These are phyloP conservation scores for Saprolegnia parasitica DNA, from an alignment of 352 stramenopile species.

Conservation along the genomic window DNA sequence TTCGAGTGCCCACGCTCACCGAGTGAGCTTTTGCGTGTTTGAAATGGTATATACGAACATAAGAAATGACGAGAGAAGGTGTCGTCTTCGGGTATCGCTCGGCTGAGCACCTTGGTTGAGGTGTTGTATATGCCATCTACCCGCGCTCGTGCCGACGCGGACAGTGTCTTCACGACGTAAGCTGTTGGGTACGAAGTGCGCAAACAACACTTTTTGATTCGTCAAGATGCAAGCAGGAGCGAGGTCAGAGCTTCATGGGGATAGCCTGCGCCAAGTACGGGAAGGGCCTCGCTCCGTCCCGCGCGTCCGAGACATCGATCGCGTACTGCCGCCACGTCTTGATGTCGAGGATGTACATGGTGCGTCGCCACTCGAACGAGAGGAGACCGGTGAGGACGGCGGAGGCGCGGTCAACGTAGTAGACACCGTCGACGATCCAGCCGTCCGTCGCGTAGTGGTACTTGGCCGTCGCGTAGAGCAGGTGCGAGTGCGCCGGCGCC, in stretches of 20 bases:
- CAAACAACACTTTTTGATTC: no score
- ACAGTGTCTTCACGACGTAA: no score
- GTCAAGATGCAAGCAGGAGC: no score
- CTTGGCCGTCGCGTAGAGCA: slow-evolving; percentile 24
- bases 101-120: no score
- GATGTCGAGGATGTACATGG: slow-evolving; percentile 25
- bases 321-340: slow-evolving; percentile 22
- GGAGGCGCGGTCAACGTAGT: slow-evolving; percentile 20
- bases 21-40: no score
- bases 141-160: no score
- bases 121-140: no score
- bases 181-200: no score
- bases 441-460: slow-evolving; percentile 10
- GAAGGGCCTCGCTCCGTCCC: not conserved
- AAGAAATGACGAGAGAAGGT: no score
- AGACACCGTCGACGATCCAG: slow-evolving; percentile 11
- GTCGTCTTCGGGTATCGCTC: no score
- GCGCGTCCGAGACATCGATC: not conserved
- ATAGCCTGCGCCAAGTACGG: not conserved
- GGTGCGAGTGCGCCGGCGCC: slow-evolving; percentile 17
- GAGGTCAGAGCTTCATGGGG: not conserved
- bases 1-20: no score
- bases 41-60: no score
- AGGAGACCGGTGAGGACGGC: slow-evolving; percentile 21
- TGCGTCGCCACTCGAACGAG: not conserved